Conservation (phyloP, 352 stramenopile species). For the Phytophthora multivora region DNA sequence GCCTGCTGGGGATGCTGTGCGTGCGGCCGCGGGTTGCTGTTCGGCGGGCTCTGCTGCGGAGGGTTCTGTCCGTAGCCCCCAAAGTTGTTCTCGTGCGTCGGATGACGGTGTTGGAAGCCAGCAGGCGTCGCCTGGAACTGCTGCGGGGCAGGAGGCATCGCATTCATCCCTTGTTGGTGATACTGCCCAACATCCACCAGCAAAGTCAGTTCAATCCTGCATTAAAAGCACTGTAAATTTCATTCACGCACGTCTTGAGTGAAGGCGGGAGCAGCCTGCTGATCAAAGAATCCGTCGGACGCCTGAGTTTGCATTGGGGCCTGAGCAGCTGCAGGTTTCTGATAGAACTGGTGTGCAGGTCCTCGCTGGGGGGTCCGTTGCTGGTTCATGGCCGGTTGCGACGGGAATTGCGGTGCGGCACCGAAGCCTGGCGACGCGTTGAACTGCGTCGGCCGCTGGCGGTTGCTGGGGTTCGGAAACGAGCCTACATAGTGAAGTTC, state of each 20-base stretch:
- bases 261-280: constrained; percentile 28
- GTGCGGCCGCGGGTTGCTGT: constrained; percentile 29
- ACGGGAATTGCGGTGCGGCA: constrained; percentile 39
- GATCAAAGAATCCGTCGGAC: constrained; percentile 40
- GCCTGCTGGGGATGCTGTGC: constrained; percentile 34
- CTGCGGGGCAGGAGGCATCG: constrained; percentile 34
- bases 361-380: constrained; percentile 50
- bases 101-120: constrained; percentile 42
- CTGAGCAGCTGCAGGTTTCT: constrained; percentile 28
- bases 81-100: constrained; percentile 36
- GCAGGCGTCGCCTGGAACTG: constrained; percentile 38
- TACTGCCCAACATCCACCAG: constrained; percentile 29
- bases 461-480: constrained; percentile 65
- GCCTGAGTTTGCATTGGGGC: neutral
- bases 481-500: constrained; percentile 38
- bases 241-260: constrained; percentile 42
- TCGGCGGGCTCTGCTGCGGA: constrained; percentile 29
- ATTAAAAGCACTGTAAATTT: neutral
- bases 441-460: constrained; percentile 43
- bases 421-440: constrained; percentile 21
- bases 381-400: constrained; percentile 40
- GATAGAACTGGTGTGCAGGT: constrained; percentile 55
- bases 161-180: constrained; percentile 33
- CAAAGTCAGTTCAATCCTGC: neutral
- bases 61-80: constrained; percentile 20